Conservation (phyloP, 2,329 filamentous ascomycete species). For the Cytospora paraplurivora region DNA sequence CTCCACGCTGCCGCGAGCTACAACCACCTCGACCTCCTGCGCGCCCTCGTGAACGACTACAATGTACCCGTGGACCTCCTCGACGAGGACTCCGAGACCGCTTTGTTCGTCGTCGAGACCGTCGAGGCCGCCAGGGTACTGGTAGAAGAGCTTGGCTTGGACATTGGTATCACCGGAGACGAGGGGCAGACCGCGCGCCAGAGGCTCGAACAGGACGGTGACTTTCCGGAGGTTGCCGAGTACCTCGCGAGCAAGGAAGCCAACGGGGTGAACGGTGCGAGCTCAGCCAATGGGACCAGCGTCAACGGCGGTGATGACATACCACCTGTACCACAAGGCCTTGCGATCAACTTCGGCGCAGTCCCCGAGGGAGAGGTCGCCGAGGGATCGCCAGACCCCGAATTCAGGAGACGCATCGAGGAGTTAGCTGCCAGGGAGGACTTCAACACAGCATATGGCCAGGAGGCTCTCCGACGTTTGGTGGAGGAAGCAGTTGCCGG, state of each 20-base stretch:
- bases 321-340: constrained; percentile 71
- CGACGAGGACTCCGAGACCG: constrained; percentile 91
- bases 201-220: constrained; percentile 76
- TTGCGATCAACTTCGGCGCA: constrained; percentile 76
- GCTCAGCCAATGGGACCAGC: constrained; percentile 34
- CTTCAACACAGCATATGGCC: constrained; percentile 78
- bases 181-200: constrained; percentile 81
- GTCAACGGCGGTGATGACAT: constrained; percentile 46
- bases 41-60: constrained; percentile 73
- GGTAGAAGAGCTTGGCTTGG: constrained; percentile 78
- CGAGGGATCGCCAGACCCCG: constrained; percentile 65
- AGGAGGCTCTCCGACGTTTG: constrained; percentile 75
- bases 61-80: constrained; percentile 76
- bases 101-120: constrained; percentile 90
- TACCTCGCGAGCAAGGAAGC: constrained; percentile 59
- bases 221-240: constrained; percentile 72
- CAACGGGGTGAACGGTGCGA: constrained; percentile 23
- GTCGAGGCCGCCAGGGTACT: constrained; percentile 75
- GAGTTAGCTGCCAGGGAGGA: constrained; percentile 82
- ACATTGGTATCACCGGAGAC: constrained; percentile 64
- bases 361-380: constrained; percentile 64
- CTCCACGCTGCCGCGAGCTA: constrained; percentile 93
- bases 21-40: constrained; percentile 79
- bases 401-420: constrained; percentile 84
- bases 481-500: constrained; percentile 79